Evolutionary conservation across 2,329 filamentous ascomycete genomes (phyloP).

Genomic region (Xenosphaeropsis pyriputrescens): DNA sequence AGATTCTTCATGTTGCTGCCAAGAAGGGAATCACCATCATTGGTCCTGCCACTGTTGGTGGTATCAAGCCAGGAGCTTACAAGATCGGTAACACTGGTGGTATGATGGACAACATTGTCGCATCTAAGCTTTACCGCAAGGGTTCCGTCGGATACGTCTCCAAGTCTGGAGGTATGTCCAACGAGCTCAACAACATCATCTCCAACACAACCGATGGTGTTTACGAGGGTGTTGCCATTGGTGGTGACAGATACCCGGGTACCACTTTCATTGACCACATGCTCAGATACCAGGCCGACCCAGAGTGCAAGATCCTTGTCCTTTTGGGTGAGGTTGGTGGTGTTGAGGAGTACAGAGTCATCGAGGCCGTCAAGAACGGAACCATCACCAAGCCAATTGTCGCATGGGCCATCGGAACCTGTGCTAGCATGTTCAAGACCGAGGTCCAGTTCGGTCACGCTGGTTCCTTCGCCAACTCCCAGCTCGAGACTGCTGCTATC

Average conservation of each 20-base stretch:
- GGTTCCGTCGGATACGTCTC: conserved; percentile 98
- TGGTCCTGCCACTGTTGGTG: conserved; percentile 93
- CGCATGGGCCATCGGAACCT: conserved; percentile 98
- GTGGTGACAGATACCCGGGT: conserved; percentile 96
- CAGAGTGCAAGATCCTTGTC: conserved; percentile 93
- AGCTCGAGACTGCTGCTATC: conserved; percentile 88
- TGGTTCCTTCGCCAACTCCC: conserved; percentile 96
- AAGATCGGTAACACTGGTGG: conserved; percentile 99
- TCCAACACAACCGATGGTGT: conserved; percentile 94
- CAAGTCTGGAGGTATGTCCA: conserved; percentile 99
- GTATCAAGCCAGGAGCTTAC: conserved; percentile 98
- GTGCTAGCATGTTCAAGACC: conserved; percentile 99
- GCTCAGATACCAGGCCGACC: conserved; percentile 90
- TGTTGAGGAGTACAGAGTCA: conserved; percentile 99
- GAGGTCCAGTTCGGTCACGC: conserved; percentile 99
- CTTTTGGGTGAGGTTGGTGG: conserved; percentile 97
- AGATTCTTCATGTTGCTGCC: conserved; percentile 90
- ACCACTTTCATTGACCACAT: conserved; percentile 99
- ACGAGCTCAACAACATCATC: conserved; percentile 99
- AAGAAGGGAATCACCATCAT: conserved; percentile 99
- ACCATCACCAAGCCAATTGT: conserved; percentile 97
- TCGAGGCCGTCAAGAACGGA: conserved; percentile 91
- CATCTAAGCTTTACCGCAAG: conserved; percentile 99
- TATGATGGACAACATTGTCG: conserved; percentile 99
- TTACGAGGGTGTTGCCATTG: conserved; percentile 97